phyloP scores from a whole-genome alignment of 2,329 filamentous ascomycete genomes.

The Microcyclosporella mali region DNA sequence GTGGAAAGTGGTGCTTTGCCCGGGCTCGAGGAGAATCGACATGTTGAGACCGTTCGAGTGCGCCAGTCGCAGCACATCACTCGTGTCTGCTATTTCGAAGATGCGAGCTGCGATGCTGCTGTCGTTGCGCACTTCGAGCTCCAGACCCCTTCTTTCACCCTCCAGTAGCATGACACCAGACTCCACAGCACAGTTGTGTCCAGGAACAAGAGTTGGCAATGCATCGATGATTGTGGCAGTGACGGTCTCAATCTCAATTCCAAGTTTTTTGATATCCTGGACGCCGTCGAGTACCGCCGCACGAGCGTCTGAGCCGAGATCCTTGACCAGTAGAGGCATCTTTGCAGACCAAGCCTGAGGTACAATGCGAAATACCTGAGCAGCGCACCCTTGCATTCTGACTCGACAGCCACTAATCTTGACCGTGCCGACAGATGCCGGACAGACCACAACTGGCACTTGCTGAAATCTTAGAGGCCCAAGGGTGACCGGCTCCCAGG shows the following conservation, averaged over 20 bases:
- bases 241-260: constrained; percentile 19
- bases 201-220: constrained; percentile 71
- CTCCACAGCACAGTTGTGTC: constrained; percentile 71
- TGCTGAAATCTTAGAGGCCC: constrained; percentile 79
- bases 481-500: constrained; percentile 59
- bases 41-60: constrained; percentile 1
- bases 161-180: constrained; percentile 88
- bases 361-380: constrained; percentile 80
- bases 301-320: constrained; percentile 13
- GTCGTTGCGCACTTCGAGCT: constrained; percentile 71
- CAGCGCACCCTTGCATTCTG: constrained; percentile 73
- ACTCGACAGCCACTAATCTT: constrained; percentile 72
- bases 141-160: constrained; percentile 74
- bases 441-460: constrained; percentile 63
- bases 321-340: constrained; percentile 66
- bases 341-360: constrained; percentile 67
- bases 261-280: constrained; percentile 11
- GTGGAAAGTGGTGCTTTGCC: constrained; percentile 61
- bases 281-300: constrained; percentile 2
- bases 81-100: constrained; percentile 22
- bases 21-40: constrained; percentile 39
- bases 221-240: constrained; percentile 62
- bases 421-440: constrained; percentile 60
- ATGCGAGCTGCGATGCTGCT: constrained; percentile 74
- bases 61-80: constrained; percentile 12